phyloP scores from a whole-genome alignment of 2,329 filamentous ascomycete species.

The Fonsecaea pedrosoi region DNA sequence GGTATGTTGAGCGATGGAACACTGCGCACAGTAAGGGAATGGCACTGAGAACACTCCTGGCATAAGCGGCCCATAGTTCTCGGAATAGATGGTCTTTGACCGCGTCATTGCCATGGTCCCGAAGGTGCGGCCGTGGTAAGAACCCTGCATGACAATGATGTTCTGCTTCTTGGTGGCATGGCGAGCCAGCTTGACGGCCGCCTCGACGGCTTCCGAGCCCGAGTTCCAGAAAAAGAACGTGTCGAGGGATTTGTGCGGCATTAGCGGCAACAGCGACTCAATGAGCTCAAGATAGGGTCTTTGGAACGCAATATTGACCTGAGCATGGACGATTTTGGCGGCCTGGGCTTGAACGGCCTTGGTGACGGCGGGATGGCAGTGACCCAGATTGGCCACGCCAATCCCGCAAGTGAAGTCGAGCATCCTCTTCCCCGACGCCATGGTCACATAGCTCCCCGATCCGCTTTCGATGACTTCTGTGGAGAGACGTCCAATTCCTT shows the following conservation, averaged over 20 bases:
- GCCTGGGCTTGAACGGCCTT: slow-evolving; percentile 47
- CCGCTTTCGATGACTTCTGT: slow-evolving; percentile 44
- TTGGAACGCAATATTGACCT: slow-evolving; percentile 52
- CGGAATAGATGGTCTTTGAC: slow-evolving; percentile 48
- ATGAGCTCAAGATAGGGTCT: slow-evolving; percentile 48
- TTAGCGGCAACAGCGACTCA: slow-evolving; percentile 44
- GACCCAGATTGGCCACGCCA: slow-evolving; percentile 46
- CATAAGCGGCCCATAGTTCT: slow-evolving; percentile 48
- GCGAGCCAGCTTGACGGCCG: slow-evolving; percentile 47
- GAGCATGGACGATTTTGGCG: slow-evolving; percentile 49
- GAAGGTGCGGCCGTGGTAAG: slow-evolving; percentile 48
- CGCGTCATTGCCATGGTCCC: slow-evolving; percentile 47
- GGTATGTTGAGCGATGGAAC: slow-evolving; percentile 43
- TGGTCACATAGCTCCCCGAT: slow-evolving; percentile 45
- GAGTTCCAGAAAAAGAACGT: slow-evolving; percentile 52
- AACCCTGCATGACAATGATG: slow-evolving; percentile 49
- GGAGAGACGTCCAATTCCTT: slow-evolving; percentile 40
- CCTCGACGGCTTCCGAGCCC: slow-evolving; percentile 47
- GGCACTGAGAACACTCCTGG: slow-evolving; percentile 48
- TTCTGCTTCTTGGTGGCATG: slow-evolving; percentile 49
- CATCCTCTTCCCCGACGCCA: slow-evolving; percentile 41
- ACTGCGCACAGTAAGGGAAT: slow-evolving; percentile 50
- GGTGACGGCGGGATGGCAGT: slow-evolving; percentile 48
- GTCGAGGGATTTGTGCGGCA: slow-evolving; percentile 48
- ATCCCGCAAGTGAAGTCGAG: slow-evolving; percentile 48